Conservation (phyloP, 129 eudicot species). For the Heracleum sosnowskyi region DNA sequence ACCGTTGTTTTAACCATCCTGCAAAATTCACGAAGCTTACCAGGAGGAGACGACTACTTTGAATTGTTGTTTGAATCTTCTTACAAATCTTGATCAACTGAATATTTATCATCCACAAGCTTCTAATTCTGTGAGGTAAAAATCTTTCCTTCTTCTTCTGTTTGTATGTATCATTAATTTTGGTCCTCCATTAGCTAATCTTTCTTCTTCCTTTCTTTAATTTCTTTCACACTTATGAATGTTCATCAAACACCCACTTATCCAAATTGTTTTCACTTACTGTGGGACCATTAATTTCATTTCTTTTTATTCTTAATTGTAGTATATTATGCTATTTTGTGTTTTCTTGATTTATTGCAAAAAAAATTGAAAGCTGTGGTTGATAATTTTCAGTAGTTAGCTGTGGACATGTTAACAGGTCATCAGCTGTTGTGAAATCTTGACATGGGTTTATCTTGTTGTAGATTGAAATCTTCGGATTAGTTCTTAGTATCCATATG, state of each 20-base stretch:
- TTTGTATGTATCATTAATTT: not conserved
- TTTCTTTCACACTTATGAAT: not conserved
- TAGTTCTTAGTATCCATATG: slow-evolving; percentile 12
- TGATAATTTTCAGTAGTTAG: not conserved
- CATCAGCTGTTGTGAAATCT: not conserved
- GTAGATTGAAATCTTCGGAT: not conserved
- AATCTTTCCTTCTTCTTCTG: not conserved
- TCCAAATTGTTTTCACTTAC: not conserved
- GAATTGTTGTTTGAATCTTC: not conserved
- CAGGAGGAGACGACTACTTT: not conserved
- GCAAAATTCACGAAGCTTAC: no score
- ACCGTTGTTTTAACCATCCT: no score
- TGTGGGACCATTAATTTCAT: not conserved
- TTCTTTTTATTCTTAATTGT: not conserved
- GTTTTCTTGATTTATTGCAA: not conserved
- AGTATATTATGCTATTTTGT: not conserved
- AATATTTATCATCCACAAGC: not conserved
- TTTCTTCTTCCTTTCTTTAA: no score
- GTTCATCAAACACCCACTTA: not conserved
- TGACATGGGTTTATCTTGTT: slow-evolving; percentile 10
- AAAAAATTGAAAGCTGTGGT: not conserved
- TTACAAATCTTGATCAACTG: not conserved
- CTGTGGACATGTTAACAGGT: not conserved
- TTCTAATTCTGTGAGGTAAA: not conserved
- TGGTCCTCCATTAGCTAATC: not conserved